Evolutionary conservation across 2,329 filamentous ascomycete species (phyloP).

Genomic region (Cercospora zeae-maydis): DNA sequence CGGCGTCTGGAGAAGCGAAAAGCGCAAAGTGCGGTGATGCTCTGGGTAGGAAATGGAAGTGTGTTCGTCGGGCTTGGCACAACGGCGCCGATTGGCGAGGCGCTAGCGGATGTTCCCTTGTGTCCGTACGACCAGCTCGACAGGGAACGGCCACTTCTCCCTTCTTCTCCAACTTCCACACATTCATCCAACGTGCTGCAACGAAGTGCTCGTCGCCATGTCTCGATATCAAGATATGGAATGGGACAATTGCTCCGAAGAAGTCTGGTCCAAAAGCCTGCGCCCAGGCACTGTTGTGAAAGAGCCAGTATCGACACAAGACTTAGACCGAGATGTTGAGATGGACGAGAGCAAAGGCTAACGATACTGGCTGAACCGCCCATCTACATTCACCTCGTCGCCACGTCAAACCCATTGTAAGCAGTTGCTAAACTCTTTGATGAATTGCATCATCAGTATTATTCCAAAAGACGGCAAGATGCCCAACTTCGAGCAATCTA

Average conservation of each 20-base stretch:
- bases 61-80: neutral
- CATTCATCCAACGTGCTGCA: neutral
- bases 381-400: neutral
- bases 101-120: constrained; percentile 1
- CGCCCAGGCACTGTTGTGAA: neutral
- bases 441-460: too few relatives aligned
- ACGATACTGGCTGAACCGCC: neutral
- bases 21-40: neutral
- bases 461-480: too few relatives aligned
- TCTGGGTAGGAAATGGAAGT: neutral
- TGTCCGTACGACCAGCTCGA: neutral
- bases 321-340: neutral
- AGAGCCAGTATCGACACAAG: neutral
- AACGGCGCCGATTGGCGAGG: neutral
- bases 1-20: constrained; percentile 2
- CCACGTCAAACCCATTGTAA: too few relatives aligned
- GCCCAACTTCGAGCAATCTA: too few relatives aligned
- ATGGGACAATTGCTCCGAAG: neutral
- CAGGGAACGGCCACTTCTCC: neutral
- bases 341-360: neutral
- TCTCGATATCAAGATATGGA: neutral
- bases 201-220: neutral
- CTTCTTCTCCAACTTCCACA: neutral
- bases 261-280: neutral
- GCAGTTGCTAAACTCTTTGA: too few relatives aligned